Percentiles rank a stretch among this genome's conserved stretches.
Conservation (phyloP, 179 eudicot species). For the Heliamphora ciliata region DNA sequence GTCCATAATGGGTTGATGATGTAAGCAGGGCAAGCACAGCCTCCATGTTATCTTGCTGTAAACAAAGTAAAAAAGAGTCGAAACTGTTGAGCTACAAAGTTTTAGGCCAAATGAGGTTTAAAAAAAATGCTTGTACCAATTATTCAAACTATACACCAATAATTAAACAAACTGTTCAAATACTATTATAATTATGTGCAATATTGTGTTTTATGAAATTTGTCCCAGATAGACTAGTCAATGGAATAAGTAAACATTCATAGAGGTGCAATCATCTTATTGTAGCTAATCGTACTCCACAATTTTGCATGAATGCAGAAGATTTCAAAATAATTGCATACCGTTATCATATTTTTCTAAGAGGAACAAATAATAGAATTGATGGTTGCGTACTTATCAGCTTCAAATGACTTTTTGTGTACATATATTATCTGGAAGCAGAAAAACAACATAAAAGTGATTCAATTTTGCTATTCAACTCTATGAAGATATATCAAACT, state of each 20-base stretch:
- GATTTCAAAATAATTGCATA: conserved; percentile 17
- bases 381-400: conserved; percentile 42
- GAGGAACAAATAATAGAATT: conserved; percentile 31
- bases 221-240: neutral
- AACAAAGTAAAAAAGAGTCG: neutral
- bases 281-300: neutral
- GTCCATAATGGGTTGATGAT: conserved; percentile 54
- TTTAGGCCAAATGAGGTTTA: neutral
- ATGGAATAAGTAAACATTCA: neutral
- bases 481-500: neutral
- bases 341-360: conserved; percentile 35
- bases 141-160: neutral
- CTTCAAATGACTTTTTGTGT: conserved; percentile 61
- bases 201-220: neutral
- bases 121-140: neutral
- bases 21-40: conserved; percentile 45
- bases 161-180: neutral
- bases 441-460: neutral
- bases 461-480: neutral
- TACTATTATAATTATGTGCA: neutral
- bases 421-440: conserved; percentile 64
- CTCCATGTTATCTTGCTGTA: conserved; percentile 35
- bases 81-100: neutral
- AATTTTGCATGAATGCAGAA: neutral
- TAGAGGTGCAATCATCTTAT: neutral